Conservation (phyloP, 1,284 basidiomycete species). For the Cutaneotrichosporon sp. region DNA sequence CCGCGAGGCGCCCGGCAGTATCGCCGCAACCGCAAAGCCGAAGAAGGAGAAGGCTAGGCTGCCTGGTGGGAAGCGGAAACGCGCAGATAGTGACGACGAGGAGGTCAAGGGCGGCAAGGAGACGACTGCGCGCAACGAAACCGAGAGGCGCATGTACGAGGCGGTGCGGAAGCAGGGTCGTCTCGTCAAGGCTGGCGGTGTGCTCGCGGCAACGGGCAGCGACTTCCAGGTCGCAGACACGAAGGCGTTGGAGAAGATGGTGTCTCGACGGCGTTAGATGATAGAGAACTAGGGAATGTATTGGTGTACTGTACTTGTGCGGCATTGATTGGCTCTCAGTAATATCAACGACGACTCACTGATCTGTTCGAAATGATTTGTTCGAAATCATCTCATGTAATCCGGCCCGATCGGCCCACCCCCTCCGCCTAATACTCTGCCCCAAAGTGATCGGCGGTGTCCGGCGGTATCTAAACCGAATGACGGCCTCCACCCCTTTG, state of each 20-base stretch:
- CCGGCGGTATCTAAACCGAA: not conserved
- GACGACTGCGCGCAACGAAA: slow-evolving; percentile 56
- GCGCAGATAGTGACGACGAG: slow-evolving; percentile 53
- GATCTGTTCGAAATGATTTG: not conserved
- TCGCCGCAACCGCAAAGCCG: slow-evolving; percentile 49
- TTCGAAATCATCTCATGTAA: not conserved
- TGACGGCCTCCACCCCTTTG: slow-evolving; percentile 3
- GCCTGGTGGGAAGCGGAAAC: slow-evolving; percentile 54
- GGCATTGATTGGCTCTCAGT: not conserved
- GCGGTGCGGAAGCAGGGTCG: slow-evolving; percentile 83
- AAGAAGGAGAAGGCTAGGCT: slow-evolving; percentile 22
- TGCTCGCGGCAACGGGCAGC: slow-evolving; percentile 65
- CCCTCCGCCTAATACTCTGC: not conserved
- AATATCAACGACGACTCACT: no score
- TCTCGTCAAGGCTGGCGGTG: slow-evolving; percentile 73
- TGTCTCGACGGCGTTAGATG: slow-evolving; percentile 17
- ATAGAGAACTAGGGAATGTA: not conserved
- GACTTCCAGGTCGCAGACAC: slow-evolving; percentile 81
- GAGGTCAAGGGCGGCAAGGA: slow-evolving; percentile 45
- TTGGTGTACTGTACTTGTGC: not conserved
- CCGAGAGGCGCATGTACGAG: slow-evolving; percentile 82
- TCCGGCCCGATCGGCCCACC: not conserved
- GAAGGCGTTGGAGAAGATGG: slow-evolving; percentile 67
- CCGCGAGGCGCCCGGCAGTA: slow-evolving; percentile 80
- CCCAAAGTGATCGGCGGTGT: not conserved